Percentiles rank a stretch among this genome's conserved stretches.
Evolutionary conservation across 2,329 filamentous ascomycete species (phyloP).

Genomic region (Calonectria pseudoturangicola): DNA sequence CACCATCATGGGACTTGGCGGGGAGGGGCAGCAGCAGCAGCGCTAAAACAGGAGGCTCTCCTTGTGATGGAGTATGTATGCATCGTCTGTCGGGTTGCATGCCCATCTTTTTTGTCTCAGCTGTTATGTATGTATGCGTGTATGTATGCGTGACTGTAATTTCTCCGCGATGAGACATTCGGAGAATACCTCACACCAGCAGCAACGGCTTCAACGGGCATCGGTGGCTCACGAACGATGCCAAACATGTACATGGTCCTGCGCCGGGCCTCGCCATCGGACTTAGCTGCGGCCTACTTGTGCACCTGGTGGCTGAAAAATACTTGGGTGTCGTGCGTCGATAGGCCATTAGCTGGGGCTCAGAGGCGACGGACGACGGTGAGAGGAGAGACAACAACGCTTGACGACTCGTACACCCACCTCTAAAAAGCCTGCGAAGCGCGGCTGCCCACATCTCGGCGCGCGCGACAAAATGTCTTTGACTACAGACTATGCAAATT

Average conservation of each 20-base stretch:
- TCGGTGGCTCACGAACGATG: conserved; percentile 17
- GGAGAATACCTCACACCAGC: conserved; percentile 28
- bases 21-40: background rate
- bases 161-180: conserved; percentile 29
- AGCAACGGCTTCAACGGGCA: conserved; percentile 22
- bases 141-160: conserved; percentile 21
- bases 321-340: conserved; percentile 23
- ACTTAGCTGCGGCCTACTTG: conserved; percentile 23
- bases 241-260: conserved; percentile 18
- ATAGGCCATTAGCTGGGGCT: conserved; percentile 20
- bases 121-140: conserved; percentile 1
- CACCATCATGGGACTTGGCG: conserved; percentile 14
- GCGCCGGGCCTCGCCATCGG: conserved; percentile 18
- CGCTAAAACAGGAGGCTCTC: conserved; percentile 15
- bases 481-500: background rate
- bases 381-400: conserved; percentile 48
- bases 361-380: conserved; percentile 15
- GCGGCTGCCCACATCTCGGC: conserved; percentile 27
- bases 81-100: conserved; percentile 9
- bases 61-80: background rate
- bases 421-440: conserved; percentile 28
- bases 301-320: conserved; percentile 15
- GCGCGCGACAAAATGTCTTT: conserved; percentile 10
- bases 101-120: conserved; percentile 14
- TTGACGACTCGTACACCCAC: conserved; percentile 29